Evolutionary conservation across 495 filamentous ascomycete species (phyloP).

Genomic region (Tirmania nivea): DNA sequence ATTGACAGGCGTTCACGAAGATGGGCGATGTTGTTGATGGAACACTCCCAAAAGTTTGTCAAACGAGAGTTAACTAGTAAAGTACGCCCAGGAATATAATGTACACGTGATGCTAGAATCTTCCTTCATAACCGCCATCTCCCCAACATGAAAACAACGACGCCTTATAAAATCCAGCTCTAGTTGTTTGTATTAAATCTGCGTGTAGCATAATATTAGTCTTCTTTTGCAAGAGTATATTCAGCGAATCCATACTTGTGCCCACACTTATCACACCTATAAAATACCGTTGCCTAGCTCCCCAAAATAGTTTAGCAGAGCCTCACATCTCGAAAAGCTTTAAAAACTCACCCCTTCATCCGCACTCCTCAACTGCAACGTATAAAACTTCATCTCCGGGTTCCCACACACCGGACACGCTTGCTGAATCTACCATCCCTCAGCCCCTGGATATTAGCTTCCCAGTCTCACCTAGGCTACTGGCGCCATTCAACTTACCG

Average conservation of each 20-base stretch:
- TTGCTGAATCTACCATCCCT: slow-evolving; percentile 24
- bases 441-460: too few relatives aligned
- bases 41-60: too few relatives aligned
- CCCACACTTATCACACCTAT: slow-evolving; percentile 17
- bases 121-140: too few relatives aligned
- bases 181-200: slow-evolving; percentile 18
- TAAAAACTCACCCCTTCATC: slow-evolving; percentile 49
- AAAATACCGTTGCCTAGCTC: slow-evolving; percentile 13
- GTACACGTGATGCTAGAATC: too few relatives aligned
- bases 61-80: too few relatives aligned
- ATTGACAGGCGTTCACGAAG: too few relatives aligned
- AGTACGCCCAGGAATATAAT: too few relatives aligned
- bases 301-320: neutral
- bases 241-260: slow-evolving; percentile 6
- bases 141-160: too few relatives aligned
- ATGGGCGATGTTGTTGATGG: too few relatives aligned
- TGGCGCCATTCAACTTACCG: slow-evolving; percentile 6
- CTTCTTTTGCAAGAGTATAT: neutral
- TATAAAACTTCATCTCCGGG: slow-evolving; percentile 64
- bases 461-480: too few relatives aligned
- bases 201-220: neutral
- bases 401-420: slow-evolving; percentile 63
- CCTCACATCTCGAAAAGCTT: neutral
- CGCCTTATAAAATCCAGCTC: neutral
- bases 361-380: slow-evolving; percentile 70